Evolutionary conservation across 352 stramenopile species (phyloP).

Genomic region (Pythium aquatile): DNA sequence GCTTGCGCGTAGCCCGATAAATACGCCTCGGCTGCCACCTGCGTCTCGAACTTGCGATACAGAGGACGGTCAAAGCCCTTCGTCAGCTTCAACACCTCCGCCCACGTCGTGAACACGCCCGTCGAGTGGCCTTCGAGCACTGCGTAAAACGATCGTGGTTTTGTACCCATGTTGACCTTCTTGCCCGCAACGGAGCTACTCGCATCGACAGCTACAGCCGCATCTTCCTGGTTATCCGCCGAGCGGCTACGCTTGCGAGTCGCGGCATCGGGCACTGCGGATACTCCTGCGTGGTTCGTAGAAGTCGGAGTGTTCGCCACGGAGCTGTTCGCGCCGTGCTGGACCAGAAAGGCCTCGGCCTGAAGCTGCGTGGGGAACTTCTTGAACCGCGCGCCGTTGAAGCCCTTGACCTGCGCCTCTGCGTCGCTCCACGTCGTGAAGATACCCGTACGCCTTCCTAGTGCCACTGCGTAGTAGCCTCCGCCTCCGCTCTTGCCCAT

Average conservation of each 20-base stretch:
- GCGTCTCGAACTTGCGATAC: constrained; percentile 34
- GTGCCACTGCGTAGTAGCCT: constrained; percentile 62
- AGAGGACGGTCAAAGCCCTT: constrained; percentile 25
- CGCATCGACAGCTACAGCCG: background rate
- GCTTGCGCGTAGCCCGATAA: constrained; percentile 19
- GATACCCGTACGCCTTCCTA: constrained; percentile 47
- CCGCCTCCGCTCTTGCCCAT: constrained; percentile 31
- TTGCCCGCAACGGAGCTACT: constrained; percentile 5
- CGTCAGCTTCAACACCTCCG: constrained; percentile 34
- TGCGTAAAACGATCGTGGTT: constrained; percentile 19
- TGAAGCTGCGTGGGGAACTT: constrained; percentile 56
- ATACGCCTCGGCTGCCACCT: constrained; percentile 30
- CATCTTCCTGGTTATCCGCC: background rate
- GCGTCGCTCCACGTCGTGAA: constrained; percentile 50
- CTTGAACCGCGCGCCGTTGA: constrained; percentile 50
- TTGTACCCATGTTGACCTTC: constrained; percentile 8
- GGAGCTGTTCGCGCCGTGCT: constrained; percentile 1
- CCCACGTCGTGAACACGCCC: constrained; percentile 38
- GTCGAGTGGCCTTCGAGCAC: constrained; percentile 33
- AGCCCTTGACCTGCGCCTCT: constrained; percentile 59
- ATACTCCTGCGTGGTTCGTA: background rate
- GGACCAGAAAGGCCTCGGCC: constrained; percentile 47
- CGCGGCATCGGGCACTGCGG: background rate
- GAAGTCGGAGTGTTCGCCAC: background rate
- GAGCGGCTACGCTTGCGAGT: constrained; percentile 14